Evolutionary conservation across 805 yeast species (phyloP), one percentile per base, ranked within the genome.

Genomic region (Metschnikowia shivogae): DNA sequence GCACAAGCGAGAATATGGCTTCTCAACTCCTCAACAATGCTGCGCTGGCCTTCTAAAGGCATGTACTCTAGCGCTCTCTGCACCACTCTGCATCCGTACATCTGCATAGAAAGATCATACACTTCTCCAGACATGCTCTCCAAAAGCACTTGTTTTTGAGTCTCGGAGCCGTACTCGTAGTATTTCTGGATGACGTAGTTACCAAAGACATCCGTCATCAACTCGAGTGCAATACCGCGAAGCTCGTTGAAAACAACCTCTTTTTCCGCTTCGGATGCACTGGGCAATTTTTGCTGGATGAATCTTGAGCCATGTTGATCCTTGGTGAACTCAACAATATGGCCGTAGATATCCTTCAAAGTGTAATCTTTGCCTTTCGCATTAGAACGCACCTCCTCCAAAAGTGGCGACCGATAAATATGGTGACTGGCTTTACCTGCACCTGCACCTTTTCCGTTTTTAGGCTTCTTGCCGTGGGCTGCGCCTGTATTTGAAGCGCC

Each of bases 261-360:
- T 56, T 84, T 86, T 43, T 75, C 81, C 57, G 88, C 92, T 19
- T 78, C 83, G 8, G 64, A 56, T 0, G 95, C 82, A 6, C 63
- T 64, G 11, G 82, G 84, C 38, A 92, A 71, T 58, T 86, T 84
- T 57, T 90, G 96, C 67, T 93, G 99, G 52, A 93, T 92, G 58
- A 92, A 93, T 52, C 99, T 76, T 4, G 98, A 90, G 3, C 99
- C 99, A 62, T 89, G 95, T 67, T 93, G 99, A 67, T 93, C 99
- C 54, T 87, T 87, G 41, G 96, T 81, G 56, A 93, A 92, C 64
- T 92, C 98, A 48, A 86, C 74, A 5, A 93, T 93, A 61, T 85
- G 89, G 6, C 96, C 96, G 54, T 81, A 78, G 30, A 92, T 82
- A 59, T 87, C 95, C 47, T 75, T 78, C 54, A 93, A 71, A 27